Base-by-base conservation (phyloP, 1,284 basidiomycete genomes). In the Tilletia setariae region DNA sequence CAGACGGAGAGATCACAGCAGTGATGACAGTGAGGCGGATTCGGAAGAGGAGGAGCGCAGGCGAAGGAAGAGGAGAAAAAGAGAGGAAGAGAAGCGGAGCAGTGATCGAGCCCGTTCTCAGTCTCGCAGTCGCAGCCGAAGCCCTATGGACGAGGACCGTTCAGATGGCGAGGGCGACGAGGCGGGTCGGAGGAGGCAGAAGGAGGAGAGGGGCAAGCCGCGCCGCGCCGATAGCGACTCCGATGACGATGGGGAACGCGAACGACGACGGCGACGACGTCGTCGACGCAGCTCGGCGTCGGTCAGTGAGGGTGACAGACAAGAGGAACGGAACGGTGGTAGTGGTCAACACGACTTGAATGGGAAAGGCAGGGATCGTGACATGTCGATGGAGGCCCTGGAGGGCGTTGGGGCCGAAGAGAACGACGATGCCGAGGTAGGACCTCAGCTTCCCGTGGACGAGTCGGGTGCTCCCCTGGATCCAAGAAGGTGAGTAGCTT, bases 371-470 rank as follows among this genome's bases (percentile, higher is more conserved):
- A 40, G 35, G 35, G 35, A 40, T 6, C 35, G 11, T 6, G 51
- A 53, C 28, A 23, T 13, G 21, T 11, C 13, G n/a, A 28, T 28
- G 21, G 51, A 53, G 51, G 51, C 13, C 28, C 15, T 19, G 51
- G 51, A 53, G 16, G 51, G 51, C 2, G 59, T 3, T 56, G 44
- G 19, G 35, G 59, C 53, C 6, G 61, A 40, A 1, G 68, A 46
- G 3, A 16, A 40, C 3, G 56, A 53, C 11, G 63, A 59, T 32
- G 63, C 49, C 43, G 63, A 65, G 66, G 72, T 66, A 16, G 69
- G 70, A 11, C 67, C 66, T 2, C 61, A 68, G 67, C 63, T 72
- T 19, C 68, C 65, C 4, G 42, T 30, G 21, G 25, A 42, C 25
- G 56, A 19, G 13, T 53, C 61, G 8, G 67, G 32, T 15, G 43